phyloP scores from a whole-genome alignment of 1,284 basidiomycete species.

The Trametes polyzona region DNA sequence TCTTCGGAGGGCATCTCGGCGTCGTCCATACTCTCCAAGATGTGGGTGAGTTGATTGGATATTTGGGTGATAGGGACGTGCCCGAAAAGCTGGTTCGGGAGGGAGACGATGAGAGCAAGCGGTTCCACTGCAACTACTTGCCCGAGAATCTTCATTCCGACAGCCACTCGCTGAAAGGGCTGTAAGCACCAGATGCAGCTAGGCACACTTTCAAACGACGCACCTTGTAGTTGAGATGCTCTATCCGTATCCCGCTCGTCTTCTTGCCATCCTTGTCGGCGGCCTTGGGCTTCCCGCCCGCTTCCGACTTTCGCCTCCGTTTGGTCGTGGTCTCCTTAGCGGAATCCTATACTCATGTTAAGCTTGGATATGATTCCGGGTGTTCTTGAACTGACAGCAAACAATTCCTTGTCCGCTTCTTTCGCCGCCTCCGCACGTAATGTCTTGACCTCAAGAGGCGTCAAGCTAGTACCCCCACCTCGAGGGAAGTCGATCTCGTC shows the following conservation, averaged over 20 bases:
- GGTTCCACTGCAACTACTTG: constrained; percentile 89
- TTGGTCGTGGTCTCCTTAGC: constrained; percentile 43
- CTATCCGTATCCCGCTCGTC: constrained; percentile 65
- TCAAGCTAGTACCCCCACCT: constrained; percentile 83
- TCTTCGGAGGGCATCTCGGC: constrained; percentile 51
- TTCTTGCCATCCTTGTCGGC: constrained; percentile 42
- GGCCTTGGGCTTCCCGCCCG: constrained; percentile 41
- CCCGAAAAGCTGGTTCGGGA: constrained; percentile 94
- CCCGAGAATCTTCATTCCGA: constrained; percentile 87
- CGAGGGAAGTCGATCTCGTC: constrained; percentile 95
- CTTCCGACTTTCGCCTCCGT: constrained; percentile 55
- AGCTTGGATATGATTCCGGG: background rate
- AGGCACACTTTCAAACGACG: background rate
- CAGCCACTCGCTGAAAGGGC: constrained; percentile 66
- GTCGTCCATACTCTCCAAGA: constrained; percentile 66
- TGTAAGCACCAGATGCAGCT: background rate
- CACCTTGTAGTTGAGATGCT: constrained; percentile 95
- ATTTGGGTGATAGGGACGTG: constrained; percentile 97
- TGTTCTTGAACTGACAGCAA: constrained; percentile 50
- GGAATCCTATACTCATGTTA: constrained; percentile 37
- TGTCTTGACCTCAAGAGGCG: constrained; percentile 89
- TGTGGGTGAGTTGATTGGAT: constrained; percentile 80
- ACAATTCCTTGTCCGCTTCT: constrained; percentile 84
- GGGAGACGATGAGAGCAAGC: constrained; percentile 88
- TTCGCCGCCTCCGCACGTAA: constrained; percentile 83